Evolutionary conservation across 208 protist species (phyloP).

Genomic region (Trypanosomatidae sp.): DNA sequence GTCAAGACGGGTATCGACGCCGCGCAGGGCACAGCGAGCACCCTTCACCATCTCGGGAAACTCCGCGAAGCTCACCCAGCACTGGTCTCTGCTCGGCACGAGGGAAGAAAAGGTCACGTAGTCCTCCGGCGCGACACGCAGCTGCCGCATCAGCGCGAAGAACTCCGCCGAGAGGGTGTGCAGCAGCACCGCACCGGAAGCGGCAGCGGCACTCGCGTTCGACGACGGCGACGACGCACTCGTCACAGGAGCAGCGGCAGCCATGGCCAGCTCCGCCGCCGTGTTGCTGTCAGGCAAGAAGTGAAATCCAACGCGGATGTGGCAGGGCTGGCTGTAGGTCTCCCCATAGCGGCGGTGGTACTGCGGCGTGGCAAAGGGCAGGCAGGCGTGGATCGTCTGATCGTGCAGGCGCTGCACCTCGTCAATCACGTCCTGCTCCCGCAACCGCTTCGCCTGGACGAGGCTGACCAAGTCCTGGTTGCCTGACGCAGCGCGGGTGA

Average conservation of each 20-base stretch:
- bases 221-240: too few species aligned
- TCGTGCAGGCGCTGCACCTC: conserved; percentile 71
- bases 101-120: conserved; percentile 60
- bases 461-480: conserved; percentile 48
- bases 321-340: conserved; percentile 85
- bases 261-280: conserved; percentile 23
- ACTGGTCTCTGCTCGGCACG: conserved; percentile 76
- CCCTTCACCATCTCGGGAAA: conserved; percentile 90
- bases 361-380: conserved; percentile 83
- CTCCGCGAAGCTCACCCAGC: conserved; percentile 73
- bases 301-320: conserved; percentile 78
- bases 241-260: too few species aligned
- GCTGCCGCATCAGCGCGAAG: conserved; percentile 63
- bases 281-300: conserved; percentile 43
- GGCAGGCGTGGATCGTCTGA: conserved; percentile 61
- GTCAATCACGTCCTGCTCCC: conserved; percentile 67
- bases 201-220: too few species aligned
- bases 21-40: conserved; percentile 73
- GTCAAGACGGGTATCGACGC: conserved; percentile 60
- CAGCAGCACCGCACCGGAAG: conserved; percentile 24
- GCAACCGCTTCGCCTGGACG: conserved; percentile 61
- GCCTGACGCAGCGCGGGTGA: conserved; percentile 50
- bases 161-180: conserved; percentile 72
- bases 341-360: conserved; percentile 80
- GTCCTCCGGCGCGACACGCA: conserved; percentile 42